phyloP scores from a whole-genome alignment of 257 asterid genomes.

The Solanum chiquidenum region DNA sequence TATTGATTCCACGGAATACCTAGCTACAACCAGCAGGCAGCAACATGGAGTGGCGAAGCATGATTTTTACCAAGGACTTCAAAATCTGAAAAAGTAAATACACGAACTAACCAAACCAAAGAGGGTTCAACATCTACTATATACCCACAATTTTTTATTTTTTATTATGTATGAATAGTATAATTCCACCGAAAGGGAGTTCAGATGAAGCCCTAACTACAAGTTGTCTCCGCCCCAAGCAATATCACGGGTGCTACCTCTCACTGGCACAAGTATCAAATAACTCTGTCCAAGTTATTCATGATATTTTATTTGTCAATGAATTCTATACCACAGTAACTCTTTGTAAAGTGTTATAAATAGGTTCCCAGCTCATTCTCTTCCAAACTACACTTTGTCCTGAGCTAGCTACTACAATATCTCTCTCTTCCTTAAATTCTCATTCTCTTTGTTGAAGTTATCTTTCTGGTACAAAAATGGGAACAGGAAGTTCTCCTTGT shows the following conservation, averaged over 20 bases:
- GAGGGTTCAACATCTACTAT: no score
- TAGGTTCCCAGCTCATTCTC: constrained; percentile 18
- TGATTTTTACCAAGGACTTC: no score
- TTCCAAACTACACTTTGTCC: constrained; percentile 10
- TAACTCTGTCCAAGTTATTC: not conserved
- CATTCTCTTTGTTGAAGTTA: not conserved
- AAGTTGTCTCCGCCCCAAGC: no score
- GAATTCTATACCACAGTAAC: not conserved
- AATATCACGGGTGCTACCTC: not conserved
- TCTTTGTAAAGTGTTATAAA: constrained; percentile 13
- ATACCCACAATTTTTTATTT: no score
- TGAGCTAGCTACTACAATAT: not conserved
- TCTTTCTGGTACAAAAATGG: constrained; percentile 14
- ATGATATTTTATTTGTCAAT: constrained; percentile 11
- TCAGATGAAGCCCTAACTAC: no score
- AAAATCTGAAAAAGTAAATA: no score
- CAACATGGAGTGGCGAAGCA: no score
- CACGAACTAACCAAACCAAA: no score
- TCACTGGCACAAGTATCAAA: not conserved
- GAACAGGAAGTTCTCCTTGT: constrained; percentile 77
- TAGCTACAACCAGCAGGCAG: no score
- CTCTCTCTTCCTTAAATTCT: not conserved
- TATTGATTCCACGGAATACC: no score
- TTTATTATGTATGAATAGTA: no score
- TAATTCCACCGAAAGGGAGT: no score